phyloP scores from a whole-genome alignment of 768 basidiomycete species.

The Lactarius evosmus region DNA sequence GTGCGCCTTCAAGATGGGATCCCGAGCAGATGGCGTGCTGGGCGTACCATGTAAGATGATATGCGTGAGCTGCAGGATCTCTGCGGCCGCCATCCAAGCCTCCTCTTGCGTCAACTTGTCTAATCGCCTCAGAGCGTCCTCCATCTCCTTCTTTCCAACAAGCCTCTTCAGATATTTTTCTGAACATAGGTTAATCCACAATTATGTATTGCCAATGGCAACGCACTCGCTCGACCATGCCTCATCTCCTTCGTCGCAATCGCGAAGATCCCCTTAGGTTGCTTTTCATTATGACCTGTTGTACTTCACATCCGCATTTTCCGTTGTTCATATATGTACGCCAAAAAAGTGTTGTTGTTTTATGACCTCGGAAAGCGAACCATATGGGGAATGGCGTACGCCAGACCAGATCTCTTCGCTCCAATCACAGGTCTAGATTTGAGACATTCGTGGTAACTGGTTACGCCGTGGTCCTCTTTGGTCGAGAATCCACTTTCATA shows the following conservation, averaged over 20 bases:
- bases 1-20: neutral
- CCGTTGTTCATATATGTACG: conserved; percentile 16
- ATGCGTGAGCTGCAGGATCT: neutral
- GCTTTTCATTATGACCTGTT: conserved; percentile 7
- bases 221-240: neutral
- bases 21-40: too few species aligned
- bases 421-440: too few species aligned
- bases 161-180: neutral
- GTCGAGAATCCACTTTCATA: too few species aligned
- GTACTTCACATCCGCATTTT: conserved; percentile 3
- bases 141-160: neutral
- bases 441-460: too few species aligned
- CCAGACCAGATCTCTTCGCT: too few species aligned
- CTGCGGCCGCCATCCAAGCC: neutral
- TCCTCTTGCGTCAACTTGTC: neutral
- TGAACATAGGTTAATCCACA: neutral
- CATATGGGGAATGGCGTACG: neutral
- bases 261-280: neutral
- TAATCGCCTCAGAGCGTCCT: neutral
- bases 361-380: neutral
- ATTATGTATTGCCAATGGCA: neutral
- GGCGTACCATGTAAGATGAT: neutral
- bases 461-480: too few species aligned
- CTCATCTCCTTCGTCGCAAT: neutral
- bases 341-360: conserved; percentile 10